Percentiles rank a stretch among this genome's conserved stretches.
Conservation (phyloP, 2,329 filamentous ascomycete genomes). For the Rhexocercosporidium sp. region DNA sequence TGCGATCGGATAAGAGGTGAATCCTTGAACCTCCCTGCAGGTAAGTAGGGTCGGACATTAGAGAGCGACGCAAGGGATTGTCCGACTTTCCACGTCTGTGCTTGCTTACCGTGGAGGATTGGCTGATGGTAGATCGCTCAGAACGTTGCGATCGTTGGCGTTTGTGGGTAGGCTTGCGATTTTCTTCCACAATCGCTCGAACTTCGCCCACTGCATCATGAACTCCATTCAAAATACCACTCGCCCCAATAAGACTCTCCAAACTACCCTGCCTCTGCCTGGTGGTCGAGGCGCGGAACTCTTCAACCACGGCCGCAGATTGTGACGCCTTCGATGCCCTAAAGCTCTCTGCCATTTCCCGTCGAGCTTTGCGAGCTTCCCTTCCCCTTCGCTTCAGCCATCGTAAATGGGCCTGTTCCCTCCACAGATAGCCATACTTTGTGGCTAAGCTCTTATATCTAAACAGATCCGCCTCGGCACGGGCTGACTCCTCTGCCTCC, state of each 20-base stretch:
- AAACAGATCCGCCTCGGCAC: slow-evolving; percentile 35
- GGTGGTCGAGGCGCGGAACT: slow-evolving; percentile 38
- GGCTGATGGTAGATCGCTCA: slow-evolving; percentile 22
- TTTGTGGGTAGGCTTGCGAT: slow-evolving; percentile 23
- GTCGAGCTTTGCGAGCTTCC: slow-evolving; percentile 37
- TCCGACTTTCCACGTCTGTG: slow-evolving; percentile 35
- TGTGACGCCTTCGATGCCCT: slow-evolving; percentile 34
- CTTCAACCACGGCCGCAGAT: slow-evolving; percentile 39
- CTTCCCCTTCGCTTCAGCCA: slow-evolving; percentile 39
- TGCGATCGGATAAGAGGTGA: slow-evolving; percentile 36
- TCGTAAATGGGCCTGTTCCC: slow-evolving; percentile 30
- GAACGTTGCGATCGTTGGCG: slow-evolving; percentile 31
- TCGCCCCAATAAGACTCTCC: slow-evolving; percentile 37
- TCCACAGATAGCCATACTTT: slow-evolving; percentile 41
- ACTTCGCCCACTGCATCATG: slow-evolving; percentile 31
- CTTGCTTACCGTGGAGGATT: slow-evolving; percentile 27
- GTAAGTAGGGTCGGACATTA: slow-evolving; percentile 41
- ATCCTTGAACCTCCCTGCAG: slow-evolving; percentile 40
- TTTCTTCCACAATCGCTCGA: slow-evolving; percentile 28
- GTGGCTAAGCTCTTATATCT: slow-evolving; percentile 36
- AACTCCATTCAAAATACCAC: slow-evolving; percentile 36
- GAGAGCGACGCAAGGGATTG: slow-evolving; percentile 36
- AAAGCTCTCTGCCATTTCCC: slow-evolving; percentile 38
- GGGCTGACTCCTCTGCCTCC: slow-evolving; percentile 33
- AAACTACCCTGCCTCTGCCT: slow-evolving; percentile 33